Evolutionary conservation across 2,329 filamentous ascomycete genomes (phyloP).

Genomic region (Stachybotrys elegans): DNA sequence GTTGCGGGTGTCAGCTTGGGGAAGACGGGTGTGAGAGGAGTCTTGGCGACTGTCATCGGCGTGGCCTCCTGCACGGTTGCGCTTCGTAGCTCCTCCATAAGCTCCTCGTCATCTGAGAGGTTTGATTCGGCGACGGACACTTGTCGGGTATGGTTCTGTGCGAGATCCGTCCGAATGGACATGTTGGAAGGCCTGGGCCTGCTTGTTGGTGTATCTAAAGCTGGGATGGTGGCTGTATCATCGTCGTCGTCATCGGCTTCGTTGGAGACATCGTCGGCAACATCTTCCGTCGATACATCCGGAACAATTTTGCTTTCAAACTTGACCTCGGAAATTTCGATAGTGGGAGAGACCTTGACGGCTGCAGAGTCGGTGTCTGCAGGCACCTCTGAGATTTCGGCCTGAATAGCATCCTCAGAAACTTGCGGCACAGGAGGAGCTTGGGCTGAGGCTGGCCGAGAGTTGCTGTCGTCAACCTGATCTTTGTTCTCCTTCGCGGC

Average conservation of each 20-base stretch:
- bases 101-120: slow-evolving; percentile 67
- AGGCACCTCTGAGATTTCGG: too few relatives aligned
- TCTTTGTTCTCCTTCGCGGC: background rate
- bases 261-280: slow-evolving; percentile 13
- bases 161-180: slow-evolving; percentile 50
- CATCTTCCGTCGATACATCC: slow-evolving; percentile 6
- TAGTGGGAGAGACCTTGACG: too few relatives aligned
- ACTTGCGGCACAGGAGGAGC: too few relatives aligned
- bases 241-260: slow-evolving; percentile 2
- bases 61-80: slow-evolving; percentile 81
- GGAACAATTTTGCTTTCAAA: slow-evolving; percentile 10
- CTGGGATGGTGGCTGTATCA: background rate
- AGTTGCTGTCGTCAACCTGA: background rate
- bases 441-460: background rate
- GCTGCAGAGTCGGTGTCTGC: too few relatives aligned
- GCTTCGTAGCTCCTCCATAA: slow-evolving; percentile 80
- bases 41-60: slow-evolving; percentile 72
- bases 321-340: too few relatives aligned
- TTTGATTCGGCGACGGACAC: slow-evolving; percentile 33
- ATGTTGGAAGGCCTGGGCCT: slow-evolving; percentile 23
- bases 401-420: too few relatives aligned
- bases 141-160: slow-evolving; percentile 15
- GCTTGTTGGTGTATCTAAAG: too few relatives aligned
- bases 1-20: slow-evolving; percentile 20
- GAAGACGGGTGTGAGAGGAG: slow-evolving; percentile 68